Base-by-base conservation (phyloP, 1,284 basidiomycete genomes). In the Thecaphora thlaspeos region DNA sequence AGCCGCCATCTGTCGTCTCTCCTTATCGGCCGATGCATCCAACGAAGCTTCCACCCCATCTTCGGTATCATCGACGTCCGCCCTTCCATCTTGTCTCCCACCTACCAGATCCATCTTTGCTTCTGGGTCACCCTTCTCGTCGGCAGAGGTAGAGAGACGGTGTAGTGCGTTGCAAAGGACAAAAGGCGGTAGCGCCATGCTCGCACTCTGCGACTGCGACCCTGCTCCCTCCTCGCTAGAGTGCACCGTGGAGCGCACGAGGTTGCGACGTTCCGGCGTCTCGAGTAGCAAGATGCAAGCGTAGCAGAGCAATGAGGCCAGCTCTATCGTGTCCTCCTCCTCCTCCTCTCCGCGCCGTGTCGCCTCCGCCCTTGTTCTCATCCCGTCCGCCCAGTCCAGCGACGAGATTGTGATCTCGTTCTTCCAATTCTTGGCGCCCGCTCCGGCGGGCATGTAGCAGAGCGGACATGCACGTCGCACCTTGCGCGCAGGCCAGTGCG, bases 341-440 rank as follows among this genome's bases (percentile, higher is more conserved):
- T 46, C 43, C 38, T 28, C 21, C 14, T 23, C 51, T n/a, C n/a
- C 12, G 22, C 12, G 38, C 15, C 15, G 24, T 15, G 24, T 38
- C 32, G 21, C 8, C 41, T n/a, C n/a, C n/a, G n/a, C n/a, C 2
- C 21, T 10, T 21, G 15, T 7, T 22, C 36, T 45, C 43, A 21
- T 26, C 43, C 18, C 7, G 15, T 30, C 10, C 21, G 8, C 18
- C 23, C n/a, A n/a, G 18, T 28, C 26, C 7, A 28, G 48, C 19
- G 50, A 43, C n/a, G 51, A 53, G 14, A 74, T 70, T 17, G 65
- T 69, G 34, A 66, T 70, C 37, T 66, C 42, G n/a, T 58, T 46
- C 51, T 68, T 72, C 73, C 74, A 75, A 15, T 52, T 49, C 7
- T 64, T 51, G 3, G 71, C 70, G 12, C 54, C 50, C 3, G 45